phyloP scores from a whole-genome alignment of 176 grass and related monocot genomes.

The Stipa capillata region DNA sequence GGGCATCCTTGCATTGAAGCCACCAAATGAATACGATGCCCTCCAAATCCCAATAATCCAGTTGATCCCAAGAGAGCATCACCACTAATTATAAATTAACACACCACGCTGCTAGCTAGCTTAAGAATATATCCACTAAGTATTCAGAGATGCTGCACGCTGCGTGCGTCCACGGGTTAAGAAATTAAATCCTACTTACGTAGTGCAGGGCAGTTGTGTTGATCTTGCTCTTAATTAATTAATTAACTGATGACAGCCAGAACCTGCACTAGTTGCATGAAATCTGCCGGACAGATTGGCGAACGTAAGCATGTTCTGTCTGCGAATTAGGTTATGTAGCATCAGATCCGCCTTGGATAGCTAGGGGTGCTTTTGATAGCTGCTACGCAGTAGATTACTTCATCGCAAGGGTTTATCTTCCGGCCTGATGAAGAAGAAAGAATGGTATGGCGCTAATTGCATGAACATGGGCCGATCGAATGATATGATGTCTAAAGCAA shows the following conservation, averaged over 20 bases:
- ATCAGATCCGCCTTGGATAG: conserved; percentile 1
- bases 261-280: neutral
- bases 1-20: neutral
- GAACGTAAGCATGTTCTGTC: neutral
- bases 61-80: neutral
- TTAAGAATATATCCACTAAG: neutral
- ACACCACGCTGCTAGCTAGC: neutral
- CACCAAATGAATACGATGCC: too few species aligned
- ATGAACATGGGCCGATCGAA: too few species aligned
- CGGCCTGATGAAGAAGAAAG: too few species aligned
- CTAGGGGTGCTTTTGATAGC: neutral
- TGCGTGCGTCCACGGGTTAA: neutral
- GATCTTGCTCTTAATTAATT: neutral
- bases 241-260: conserved; percentile 9
- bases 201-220: conserved; percentile 6
- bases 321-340: neutral
- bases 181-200: too few species aligned
- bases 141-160: conserved; percentile 7
- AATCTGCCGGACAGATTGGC: conserved; percentile 35
- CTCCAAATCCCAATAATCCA: neutral
- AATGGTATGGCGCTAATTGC: too few species aligned
- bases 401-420: too few species aligned
- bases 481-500: too few species aligned
- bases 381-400: neutral
- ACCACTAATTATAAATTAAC: neutral